These are phyloP conservation scores for Coelastrella sp. DNA, from an alignment of 139 green algal species.

Conservation along the genomic window DNA sequence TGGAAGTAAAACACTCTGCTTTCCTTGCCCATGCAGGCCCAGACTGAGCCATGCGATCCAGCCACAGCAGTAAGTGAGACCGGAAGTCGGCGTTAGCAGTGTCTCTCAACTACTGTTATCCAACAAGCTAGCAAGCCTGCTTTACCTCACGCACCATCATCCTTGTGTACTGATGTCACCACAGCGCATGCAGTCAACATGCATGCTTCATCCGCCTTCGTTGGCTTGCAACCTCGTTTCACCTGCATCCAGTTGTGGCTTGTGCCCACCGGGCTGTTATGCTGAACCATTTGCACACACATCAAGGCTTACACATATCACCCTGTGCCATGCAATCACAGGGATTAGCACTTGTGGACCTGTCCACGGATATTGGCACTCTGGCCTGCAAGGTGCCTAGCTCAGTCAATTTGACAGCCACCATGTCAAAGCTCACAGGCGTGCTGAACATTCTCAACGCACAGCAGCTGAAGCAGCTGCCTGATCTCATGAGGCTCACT, in stretches of 20 bases:
- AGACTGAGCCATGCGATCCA: background rate
- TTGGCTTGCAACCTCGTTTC: no score
- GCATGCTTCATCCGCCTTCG: no score
- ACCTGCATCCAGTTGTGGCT: no score
- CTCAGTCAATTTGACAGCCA: background rate
- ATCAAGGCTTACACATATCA: no score
- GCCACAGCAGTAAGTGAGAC: background rate
- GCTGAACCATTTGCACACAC: no score
- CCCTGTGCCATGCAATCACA: background rate
- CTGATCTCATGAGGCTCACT: background rate
- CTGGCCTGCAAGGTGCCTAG: constrained; percentile 22
- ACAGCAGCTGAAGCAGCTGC: constrained; percentile 22
- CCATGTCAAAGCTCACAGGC: constrained; percentile 12
- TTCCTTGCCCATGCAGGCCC: background rate
- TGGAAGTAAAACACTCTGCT: no score
- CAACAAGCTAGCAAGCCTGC: background rate
- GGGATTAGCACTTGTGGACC: background rate
- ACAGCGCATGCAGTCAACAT: no score
- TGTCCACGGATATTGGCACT: background rate
- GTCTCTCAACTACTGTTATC: no score
- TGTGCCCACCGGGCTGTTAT: no score
- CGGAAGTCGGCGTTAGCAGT: background rate
- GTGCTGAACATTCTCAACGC: background rate
- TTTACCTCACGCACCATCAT: no score
- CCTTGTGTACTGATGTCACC: no score